These are phyloP conservation scores for Limtongia smithiae DNA, from an alignment of 805 yeast species.

Conservation along the genomic window DNA sequence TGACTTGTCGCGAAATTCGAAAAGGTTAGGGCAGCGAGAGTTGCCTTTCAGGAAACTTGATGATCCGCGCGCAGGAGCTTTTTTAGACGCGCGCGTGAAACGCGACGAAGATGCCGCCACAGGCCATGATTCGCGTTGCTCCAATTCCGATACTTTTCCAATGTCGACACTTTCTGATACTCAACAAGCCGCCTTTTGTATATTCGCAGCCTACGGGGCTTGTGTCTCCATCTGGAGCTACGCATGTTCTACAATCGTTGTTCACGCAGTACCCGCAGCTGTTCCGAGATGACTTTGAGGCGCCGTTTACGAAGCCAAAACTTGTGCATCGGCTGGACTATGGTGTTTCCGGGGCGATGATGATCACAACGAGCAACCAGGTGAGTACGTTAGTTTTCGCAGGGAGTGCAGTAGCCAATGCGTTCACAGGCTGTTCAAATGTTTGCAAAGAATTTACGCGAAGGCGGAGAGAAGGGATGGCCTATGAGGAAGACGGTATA, in stretches of 20 bases:
- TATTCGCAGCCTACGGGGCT: constrained; percentile 7
- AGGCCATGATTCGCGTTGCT: no score
- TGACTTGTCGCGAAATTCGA: no score
- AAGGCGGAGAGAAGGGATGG: constrained; percentile 26
- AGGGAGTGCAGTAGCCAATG: neutral
- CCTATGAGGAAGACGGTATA: constrained; percentile 19
- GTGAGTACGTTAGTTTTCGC: neutral
- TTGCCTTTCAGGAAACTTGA: no score
- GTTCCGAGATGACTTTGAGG: neutral
- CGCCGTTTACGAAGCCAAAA: constrained; percentile 24
- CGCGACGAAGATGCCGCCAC: no score
- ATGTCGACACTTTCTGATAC: constrained; percentile 11
- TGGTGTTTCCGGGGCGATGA: constrained; percentile 28
- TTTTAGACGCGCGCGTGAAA: no score
- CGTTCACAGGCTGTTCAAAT: constrained; percentile 16
- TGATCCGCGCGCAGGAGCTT: no score
- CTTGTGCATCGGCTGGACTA: constrained; percentile 25
- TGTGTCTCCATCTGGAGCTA: neutral
- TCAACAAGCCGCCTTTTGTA: constrained; percentile 17
- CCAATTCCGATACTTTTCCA: constrained; percentile 7
- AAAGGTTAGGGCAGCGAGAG: no score
- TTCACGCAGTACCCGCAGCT: constrained; percentile 14
- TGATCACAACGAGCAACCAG: constrained; percentile 15
- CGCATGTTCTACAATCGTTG: no score
- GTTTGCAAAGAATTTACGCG: constrained; percentile 8